phyloP scores from a whole-genome alignment of 2,329 filamentous ascomycete genomes.

The Aspergillus tanneri region DNA sequence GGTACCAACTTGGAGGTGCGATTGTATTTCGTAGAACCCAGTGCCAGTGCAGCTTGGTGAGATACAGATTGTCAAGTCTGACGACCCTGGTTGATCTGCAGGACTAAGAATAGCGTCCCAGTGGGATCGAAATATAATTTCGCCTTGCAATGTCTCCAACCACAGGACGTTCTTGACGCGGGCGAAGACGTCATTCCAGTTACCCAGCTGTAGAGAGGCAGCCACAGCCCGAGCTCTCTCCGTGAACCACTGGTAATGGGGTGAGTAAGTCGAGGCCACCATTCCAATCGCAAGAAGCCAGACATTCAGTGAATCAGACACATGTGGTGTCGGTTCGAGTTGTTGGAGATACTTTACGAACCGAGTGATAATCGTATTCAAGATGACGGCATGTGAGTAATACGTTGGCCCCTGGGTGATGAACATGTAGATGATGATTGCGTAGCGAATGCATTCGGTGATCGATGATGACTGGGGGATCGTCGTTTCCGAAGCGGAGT shows the following conservation, averaged over 20 bases:
- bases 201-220: slow-evolving; percentile 12
- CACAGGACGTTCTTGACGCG: slow-evolving; percentile 22
- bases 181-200: slow-evolving; percentile 12
- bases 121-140: slow-evolving; percentile 19
- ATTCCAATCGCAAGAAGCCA: slow-evolving; percentile 49
- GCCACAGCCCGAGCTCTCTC: slow-evolving; percentile 11
- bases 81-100: neutral
- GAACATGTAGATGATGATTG: slow-evolving; percentile 54
- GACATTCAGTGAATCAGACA: slow-evolving; percentile 32
- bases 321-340: slow-evolving; percentile 10
- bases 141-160: slow-evolving; percentile 18
- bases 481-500: slow-evolving; percentile 3
- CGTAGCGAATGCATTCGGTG: slow-evolving; percentile 50
- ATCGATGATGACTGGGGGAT: slow-evolving; percentile 19
- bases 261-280: slow-evolving; percentile 26
- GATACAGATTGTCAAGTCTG: neutral
- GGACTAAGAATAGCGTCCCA: slow-evolving; percentile 19
- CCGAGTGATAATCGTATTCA: slow-evolving; percentile 34
- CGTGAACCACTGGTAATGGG: slow-evolving; percentile 20
- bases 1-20: no score
- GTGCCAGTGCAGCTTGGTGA: neutral
- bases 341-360: slow-evolving; percentile 34
- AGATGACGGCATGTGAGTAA: slow-evolving; percentile 51
- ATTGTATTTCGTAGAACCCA: neutral
- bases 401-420: slow-evolving; percentile 57